Conservation (phyloP, 2,329 filamentous ascomycete species). For the Nemania sp. region DNA sequence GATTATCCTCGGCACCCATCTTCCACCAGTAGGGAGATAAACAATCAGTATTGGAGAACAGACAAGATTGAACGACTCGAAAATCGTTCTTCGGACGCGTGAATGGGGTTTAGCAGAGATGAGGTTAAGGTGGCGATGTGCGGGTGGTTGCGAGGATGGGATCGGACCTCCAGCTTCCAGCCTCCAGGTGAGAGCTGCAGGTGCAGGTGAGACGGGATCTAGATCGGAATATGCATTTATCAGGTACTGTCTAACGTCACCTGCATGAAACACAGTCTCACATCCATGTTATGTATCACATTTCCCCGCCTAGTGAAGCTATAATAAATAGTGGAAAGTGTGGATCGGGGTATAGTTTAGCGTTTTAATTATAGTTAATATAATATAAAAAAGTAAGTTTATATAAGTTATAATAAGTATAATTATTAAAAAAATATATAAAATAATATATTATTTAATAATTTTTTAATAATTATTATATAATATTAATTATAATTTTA, state of each 20-base stretch:
- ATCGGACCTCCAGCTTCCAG: no score
- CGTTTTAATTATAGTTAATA: no score
- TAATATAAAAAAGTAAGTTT: no score
- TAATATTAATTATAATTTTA: no score
- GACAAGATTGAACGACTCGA: background rate
- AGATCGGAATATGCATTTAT: background rate
- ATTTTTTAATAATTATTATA: no score
- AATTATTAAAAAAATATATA: no score
- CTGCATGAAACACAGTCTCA: slow-evolving; percentile 6
- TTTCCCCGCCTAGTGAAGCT: slow-evolving; percentile 5
- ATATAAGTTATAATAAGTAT: no score
- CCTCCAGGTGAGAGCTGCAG: no score
- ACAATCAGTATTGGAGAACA: background rate
- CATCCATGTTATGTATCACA: background rate
- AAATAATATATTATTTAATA: no score
- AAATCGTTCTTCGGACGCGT: background rate
- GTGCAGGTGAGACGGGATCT: background rate
- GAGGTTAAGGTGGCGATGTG: background rate
- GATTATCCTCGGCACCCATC: slow-evolving; percentile 34
- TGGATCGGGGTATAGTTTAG: no score
- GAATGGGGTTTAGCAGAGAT: background rate
- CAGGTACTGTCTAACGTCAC: background rate
- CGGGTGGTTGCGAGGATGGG: background rate
- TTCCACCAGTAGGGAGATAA: background rate
- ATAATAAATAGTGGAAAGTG: no score